Conservation (phyloP, 1,139 yeast species). For the Suhomyces coccinellae region DNA sequence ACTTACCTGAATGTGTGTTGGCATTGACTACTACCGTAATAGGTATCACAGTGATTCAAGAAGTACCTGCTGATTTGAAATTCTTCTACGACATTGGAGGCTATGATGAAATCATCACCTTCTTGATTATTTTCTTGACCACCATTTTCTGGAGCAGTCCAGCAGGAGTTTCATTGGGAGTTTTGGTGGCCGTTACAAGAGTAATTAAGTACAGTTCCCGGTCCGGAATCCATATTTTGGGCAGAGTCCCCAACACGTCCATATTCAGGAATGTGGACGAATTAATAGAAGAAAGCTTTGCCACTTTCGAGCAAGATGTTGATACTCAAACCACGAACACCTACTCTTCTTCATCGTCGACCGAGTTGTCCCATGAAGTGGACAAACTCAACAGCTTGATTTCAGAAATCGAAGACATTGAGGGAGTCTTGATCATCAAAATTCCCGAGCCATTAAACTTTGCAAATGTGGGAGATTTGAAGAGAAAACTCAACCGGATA, state of each 20-base stretch:
- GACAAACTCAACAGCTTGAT: slow-evolving; percentile 21
- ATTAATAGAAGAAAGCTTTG: slow-evolving; percentile 35
- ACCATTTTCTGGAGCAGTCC: slow-evolving; percentile 36
- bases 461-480: slow-evolving; percentile 31
- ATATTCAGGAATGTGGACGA: slow-evolving; percentile 39
- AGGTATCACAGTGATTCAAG: slow-evolving; percentile 38
- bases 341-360: not conserved
- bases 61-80: slow-evolving; percentile 31
- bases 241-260: slow-evolving; percentile 33
- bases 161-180: slow-evolving; percentile 35
- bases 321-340: slow-evolving; percentile 1
- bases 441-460: slow-evolving; percentile 35
- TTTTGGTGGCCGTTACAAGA: slow-evolving; percentile 29
- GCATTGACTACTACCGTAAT: slow-evolving; percentile 37
- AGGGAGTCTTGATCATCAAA: slow-evolving; percentile 33
- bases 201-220: slow-evolving; percentile 31
- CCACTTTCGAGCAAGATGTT: slow-evolving; percentile 14
- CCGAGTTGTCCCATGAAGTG: slow-evolving; percentile 4
- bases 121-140: slow-evolving; percentile 24
- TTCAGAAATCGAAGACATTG: slow-evolving; percentile 32
- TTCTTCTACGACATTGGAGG: slow-evolving; percentile 35
- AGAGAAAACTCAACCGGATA: slow-evolving; percentile 25
- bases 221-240: slow-evolving; percentile 36
- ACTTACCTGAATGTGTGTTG: slow-evolving; percentile 35
- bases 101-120: slow-evolving; percentile 32